These are phyloP conservation scores for Selaginella moellendorffii DNA, from an alignment of 75 land plant genomes.

Conservation along the genomic window DNA sequence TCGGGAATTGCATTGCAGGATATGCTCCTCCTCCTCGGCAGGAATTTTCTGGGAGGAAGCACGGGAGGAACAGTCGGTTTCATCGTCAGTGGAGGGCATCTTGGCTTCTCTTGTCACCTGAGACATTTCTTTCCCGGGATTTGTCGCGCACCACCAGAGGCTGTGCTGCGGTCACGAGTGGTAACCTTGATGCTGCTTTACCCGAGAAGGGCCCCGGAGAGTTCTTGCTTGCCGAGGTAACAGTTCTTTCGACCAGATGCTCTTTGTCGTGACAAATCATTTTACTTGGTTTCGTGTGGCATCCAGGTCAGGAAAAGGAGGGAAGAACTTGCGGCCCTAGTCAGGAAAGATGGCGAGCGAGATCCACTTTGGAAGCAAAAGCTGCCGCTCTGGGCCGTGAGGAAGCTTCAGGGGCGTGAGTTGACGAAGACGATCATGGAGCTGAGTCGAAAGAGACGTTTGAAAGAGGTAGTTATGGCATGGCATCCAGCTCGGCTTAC, in stretches of 20 bases:
- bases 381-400: background rate
- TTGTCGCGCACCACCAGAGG: too few relatives aligned
- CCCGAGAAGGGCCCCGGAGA: background rate
- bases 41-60: too few relatives aligned
- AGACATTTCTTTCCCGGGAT: too few relatives aligned
- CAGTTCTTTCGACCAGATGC: background rate
- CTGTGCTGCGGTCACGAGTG: constrained; percentile 45
- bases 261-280: too few relatives aligned
- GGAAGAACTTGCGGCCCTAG: background rate
- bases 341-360: background rate
- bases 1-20: too few relatives aligned
- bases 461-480: constrained; percentile 23
- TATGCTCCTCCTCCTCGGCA: too few relatives aligned
- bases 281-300: constrained; percentile 1
- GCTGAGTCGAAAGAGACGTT: constrained; percentile 40
- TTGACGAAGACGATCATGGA: constrained; percentile 47
- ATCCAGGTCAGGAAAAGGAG: constrained; percentile 20
- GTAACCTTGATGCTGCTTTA: constrained; percentile 21
- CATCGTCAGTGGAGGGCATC: too few relatives aligned
- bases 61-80: too few relatives aligned
- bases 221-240: background rate
- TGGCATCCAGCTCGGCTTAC: background rate
- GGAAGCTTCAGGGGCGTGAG: constrained; percentile 14
- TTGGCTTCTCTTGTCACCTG: too few relatives aligned
- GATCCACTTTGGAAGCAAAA: constrained; percentile 20